Base-by-base conservation (phyloP, 192 early-diverging fungal species). In the Podila minutissima region DNA sequence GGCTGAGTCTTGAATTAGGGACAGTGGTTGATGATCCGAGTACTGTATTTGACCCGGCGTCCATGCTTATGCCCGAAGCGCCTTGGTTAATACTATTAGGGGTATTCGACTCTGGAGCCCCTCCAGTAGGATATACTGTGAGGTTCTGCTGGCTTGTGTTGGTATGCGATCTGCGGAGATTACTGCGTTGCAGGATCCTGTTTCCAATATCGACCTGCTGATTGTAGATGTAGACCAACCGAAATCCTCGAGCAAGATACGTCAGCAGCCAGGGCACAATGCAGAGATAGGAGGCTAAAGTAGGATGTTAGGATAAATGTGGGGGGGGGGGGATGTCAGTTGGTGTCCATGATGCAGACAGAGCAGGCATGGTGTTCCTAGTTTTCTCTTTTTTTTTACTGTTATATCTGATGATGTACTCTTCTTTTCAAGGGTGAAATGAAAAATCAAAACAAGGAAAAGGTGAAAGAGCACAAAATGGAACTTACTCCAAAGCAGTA, bases 231-330 rank as follows among this genome's bases (percentile, higher is more conserved):
- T 69, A 79, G 7, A 79, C 76, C 1, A 79, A 70, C 5, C 76
- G 66, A 69, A 69, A 79, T 37, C 66, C 76, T 26, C 76, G 65
- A 22, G 76, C 76, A 53, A 79, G 66, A 19, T 79, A 72, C 3
- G 76, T 79, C 38, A 79, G 66, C 59, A 79, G 66, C 76, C 76
- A 79, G 59, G 76, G 76, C 20, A 79, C 55, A 29, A 71, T 72
- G 26, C 64, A 79, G 4, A 79, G 58, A 49, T 79, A 79, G 15
- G 59, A 62, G 29, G 71, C 76, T 79, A 63, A 22, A 37, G 26
- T 46, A 59, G 35, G 31, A 64, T 57, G 62, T 7, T 4, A 24
- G 29, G 20, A 17, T 24, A 4, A 20, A 63, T 19, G 37, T 20
- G 33, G 33, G 26, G n/a, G 53, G 5, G 29, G 33, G 37, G n/a